These are phyloP conservation scores for Dalbergia cultrata DNA, from an alignment of 306 rosid genomes.

Conservation along the genomic window DNA sequence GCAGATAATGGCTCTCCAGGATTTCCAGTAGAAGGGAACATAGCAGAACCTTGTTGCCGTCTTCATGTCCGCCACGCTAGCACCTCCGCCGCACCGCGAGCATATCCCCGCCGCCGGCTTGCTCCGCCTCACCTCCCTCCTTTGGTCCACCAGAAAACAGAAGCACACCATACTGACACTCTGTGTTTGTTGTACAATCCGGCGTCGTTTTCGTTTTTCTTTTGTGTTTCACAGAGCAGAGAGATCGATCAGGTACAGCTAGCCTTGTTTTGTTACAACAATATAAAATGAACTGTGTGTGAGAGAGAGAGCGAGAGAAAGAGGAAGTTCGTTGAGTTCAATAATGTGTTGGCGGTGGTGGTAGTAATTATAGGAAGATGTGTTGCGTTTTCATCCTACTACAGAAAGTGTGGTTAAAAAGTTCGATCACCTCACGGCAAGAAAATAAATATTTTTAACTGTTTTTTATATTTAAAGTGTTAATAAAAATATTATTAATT, in stretches of 20 bases:
- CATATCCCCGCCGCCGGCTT: slow-evolving; percentile 91
- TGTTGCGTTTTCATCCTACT: no score
- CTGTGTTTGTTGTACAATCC: not conserved
- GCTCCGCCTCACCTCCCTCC: slow-evolving; percentile 66
- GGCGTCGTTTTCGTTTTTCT: not conserved
- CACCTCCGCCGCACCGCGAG: slow-evolving; percentile 91
- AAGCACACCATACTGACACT: slow-evolving; percentile 66
- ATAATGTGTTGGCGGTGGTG: no score
- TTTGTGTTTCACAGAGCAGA: not conserved
- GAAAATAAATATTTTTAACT: no score
- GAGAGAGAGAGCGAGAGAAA: no score
- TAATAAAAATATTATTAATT: no score
- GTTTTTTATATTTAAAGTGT: no score
- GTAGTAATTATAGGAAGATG: no score
- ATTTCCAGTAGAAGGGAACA: slow-evolving; percentile 85
- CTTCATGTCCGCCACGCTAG: slow-evolving; percentile 90
- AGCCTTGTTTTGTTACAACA: not conserved
- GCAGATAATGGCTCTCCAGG: slow-evolving; percentile 81
- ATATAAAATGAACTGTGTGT: no score
- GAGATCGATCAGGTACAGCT: not conserved
- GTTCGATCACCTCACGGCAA: no score
- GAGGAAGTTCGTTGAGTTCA: no score
- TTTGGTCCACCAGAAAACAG: slow-evolving; percentile 89
- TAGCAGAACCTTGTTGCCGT: slow-evolving; percentile 84
- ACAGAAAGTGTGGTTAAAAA: no score